Conservation (phyloP, 345 rosid genomes). For the Rubroshorea leprosula region DNA sequence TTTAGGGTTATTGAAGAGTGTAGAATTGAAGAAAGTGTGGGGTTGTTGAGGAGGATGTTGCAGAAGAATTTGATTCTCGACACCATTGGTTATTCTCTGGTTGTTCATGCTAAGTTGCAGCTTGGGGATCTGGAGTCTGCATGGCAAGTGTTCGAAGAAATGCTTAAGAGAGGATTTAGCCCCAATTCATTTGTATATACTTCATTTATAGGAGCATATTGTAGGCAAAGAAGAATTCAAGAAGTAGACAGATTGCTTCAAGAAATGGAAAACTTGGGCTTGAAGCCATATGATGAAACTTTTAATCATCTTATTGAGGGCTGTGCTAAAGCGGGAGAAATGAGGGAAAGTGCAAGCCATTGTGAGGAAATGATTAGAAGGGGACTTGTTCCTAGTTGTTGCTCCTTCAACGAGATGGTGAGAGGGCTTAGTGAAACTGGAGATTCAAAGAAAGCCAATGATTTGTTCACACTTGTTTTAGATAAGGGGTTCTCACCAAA, state of each 20-base stretch:
- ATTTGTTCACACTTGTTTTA: conserved; percentile 33
- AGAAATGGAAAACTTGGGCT: conserved; percentile 47
- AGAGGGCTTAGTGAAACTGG: conserved; percentile 35
- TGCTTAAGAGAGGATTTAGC: conserved; percentile 62
- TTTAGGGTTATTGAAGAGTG: conserved; percentile 48
- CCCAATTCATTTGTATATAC: conserved; percentile 56
- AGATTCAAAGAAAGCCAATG: conserved; percentile 38
- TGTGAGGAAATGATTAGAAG: conserved; percentile 44
- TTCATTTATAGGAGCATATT: conserved; percentile 44
- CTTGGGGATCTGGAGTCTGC: conserved; percentile 47
- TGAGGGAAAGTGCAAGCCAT: conserved; percentile 32
- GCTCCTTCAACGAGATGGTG: conserved; percentile 48
- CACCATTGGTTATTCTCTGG: conserved; percentile 59
- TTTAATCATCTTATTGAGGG: conserved; percentile 47
- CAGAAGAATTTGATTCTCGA: conserved; percentile 66
- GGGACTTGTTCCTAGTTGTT: conserved; percentile 45
- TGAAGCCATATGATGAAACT: conserved; percentile 55
- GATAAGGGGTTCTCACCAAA: conserved; percentile 56
- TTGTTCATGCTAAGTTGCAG: conserved; percentile 38
- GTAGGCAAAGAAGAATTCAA: conserved; percentile 31
- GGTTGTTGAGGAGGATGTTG: conserved; percentile 59
- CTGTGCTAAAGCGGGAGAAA: conserved; percentile 43
- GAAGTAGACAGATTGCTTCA: conserved; percentile 40
- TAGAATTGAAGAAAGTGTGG: conserved; percentile 39
- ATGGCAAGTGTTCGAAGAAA: conserved; percentile 47